Conservation (phyloP, 1,284 basidiomycete genomes). For the Tilletiopsis washingtonensis region DNA sequence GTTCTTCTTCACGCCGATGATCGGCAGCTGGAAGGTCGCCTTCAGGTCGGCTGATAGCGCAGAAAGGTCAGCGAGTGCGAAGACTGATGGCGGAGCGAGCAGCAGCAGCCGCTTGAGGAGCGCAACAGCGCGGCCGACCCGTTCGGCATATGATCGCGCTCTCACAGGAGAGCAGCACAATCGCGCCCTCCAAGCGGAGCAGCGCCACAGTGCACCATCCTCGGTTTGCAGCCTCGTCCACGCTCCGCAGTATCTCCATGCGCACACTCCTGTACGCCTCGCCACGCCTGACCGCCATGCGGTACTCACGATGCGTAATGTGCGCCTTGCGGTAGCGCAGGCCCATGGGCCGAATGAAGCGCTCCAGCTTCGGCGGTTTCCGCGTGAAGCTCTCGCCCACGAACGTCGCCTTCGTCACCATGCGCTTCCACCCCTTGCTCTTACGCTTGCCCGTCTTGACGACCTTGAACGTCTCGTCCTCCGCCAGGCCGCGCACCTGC, state of each 20-base stretch:
- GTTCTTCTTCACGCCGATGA: constrained; percentile 98
- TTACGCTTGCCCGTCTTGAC: constrained; percentile 97
- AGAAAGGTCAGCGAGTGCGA: background rate
- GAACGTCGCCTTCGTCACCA: constrained; percentile 99
- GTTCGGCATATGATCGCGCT: no score
- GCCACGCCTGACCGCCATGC: no score
- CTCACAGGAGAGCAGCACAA: no score
- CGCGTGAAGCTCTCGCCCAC: constrained; percentile 96
- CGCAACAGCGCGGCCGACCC: no score
- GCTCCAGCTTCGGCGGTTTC: constrained; percentile 98
- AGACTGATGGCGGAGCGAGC: no score
- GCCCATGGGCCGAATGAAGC: constrained; percentile 95
- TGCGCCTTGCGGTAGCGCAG: constrained; percentile 97
- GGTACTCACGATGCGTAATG: constrained; percentile 89
- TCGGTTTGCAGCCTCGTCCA: no score
- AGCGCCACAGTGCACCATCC: no score
- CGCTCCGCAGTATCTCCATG: no score
- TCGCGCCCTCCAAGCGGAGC: no score
- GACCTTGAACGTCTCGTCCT: constrained; percentile 99
- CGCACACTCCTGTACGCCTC: no score
- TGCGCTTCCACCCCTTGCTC: constrained; percentile 96
- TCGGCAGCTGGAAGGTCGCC: constrained; percentile 97
- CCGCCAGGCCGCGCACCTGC: constrained; percentile 94
- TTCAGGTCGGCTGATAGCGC: constrained; percentile 71
- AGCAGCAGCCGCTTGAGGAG: no score